Percentiles rank a stretch among this genome's conserved stretches.
Conservation (phyloP, 176 grass and related monocot species). For the Oryza glaberrima region DNA sequence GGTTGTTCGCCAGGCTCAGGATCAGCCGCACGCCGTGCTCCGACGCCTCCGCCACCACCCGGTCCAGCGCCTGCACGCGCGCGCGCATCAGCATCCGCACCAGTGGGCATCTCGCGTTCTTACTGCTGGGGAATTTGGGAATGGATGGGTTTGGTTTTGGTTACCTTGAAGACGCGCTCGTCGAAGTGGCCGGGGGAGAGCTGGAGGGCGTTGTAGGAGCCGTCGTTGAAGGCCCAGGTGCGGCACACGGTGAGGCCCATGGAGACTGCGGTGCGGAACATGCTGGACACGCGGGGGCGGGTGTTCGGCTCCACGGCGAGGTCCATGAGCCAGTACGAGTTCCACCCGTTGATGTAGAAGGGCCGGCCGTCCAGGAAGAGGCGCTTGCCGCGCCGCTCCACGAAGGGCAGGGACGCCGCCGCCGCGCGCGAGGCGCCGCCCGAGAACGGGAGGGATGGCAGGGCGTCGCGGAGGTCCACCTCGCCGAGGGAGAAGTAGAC, state of each 20-base stretch:
- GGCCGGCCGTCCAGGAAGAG: conserved; percentile 62
- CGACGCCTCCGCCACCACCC: conserved; percentile 73
- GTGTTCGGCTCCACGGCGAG: conserved; percentile 70
- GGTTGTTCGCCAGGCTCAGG: conserved; percentile 84
- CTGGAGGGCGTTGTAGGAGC: conserved; percentile 89
- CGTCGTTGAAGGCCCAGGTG: conserved; percentile 98
- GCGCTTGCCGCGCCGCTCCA: conserved; percentile 68
- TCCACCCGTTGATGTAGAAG: conserved; percentile 96
- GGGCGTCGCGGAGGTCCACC: conserved; percentile 42
- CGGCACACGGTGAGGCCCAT: conserved; percentile 99
- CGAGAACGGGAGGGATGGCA: conserved; percentile 27
- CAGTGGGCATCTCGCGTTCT: background rate
- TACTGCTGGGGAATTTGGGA: background rate
- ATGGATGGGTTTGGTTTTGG: background rate
- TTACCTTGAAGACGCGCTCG: conserved; percentile 82
- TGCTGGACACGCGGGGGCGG: conserved; percentile 58
- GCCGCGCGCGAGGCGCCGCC: background rate
- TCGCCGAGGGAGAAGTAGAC: conserved; percentile 77
- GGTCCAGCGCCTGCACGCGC: conserved; percentile 65
- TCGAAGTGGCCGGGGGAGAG: conserved; percentile 75
- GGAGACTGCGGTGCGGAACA: conserved; percentile 53
- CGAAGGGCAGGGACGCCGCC: conserved; percentile 51
- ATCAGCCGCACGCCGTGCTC: conserved; percentile 72
- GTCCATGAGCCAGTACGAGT: conserved; percentile 99
- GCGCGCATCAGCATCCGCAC: background rate